Percentiles rank a stretch among this genome's conserved stretches.
Evolutionary conservation across 2,329 filamentous ascomycete species (phyloP).

Genomic region (Beauveria sp.): DNA sequence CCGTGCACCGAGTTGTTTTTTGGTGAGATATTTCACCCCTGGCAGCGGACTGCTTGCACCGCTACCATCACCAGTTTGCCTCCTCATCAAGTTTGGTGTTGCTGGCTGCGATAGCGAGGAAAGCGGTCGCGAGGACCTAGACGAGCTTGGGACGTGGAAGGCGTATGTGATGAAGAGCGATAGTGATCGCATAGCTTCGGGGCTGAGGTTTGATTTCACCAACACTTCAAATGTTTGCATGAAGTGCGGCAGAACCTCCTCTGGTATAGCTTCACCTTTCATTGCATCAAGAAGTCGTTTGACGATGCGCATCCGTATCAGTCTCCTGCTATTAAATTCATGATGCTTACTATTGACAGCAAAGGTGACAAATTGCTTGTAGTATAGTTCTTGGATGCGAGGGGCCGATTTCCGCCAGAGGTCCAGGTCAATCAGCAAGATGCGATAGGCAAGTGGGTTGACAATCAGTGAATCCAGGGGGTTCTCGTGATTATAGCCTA

Average conservation of each 20-base stretch:
- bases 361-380: constrained; percentile 84
- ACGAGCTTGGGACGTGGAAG: constrained; percentile 53
- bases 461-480: constrained; percentile 88
- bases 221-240: constrained; percentile 72
- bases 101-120: constrained; percentile 31
- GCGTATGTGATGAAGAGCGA: constrained; percentile 91
- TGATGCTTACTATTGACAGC: constrained; percentile 85
- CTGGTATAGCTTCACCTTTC: constrained; percentile 72
- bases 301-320: constrained; percentile 90
- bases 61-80: constrained; percentile 29
- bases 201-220: constrained; percentile 71
- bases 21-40: constrained; percentile 40
- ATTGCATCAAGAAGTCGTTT: constrained; percentile 85
- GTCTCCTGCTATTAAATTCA: constrained; percentile 80
- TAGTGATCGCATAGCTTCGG: constrained; percentile 77
- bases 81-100: constrained; percentile 31
- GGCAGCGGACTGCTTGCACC: constrained; percentile 22
- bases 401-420: constrained; percentile 78
- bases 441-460: constrained; percentile 88
- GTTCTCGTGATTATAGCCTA: constrained; percentile 75
- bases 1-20: constrained; percentile 63
- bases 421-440: constrained; percentile 85
- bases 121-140: constrained; percentile 43
- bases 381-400: constrained; percentile 80
- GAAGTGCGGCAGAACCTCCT: constrained; percentile 67